phyloP scores from a whole-genome alignment of 2,329 filamentous ascomycete genomes.

The Claviceps spartinae region DNA sequence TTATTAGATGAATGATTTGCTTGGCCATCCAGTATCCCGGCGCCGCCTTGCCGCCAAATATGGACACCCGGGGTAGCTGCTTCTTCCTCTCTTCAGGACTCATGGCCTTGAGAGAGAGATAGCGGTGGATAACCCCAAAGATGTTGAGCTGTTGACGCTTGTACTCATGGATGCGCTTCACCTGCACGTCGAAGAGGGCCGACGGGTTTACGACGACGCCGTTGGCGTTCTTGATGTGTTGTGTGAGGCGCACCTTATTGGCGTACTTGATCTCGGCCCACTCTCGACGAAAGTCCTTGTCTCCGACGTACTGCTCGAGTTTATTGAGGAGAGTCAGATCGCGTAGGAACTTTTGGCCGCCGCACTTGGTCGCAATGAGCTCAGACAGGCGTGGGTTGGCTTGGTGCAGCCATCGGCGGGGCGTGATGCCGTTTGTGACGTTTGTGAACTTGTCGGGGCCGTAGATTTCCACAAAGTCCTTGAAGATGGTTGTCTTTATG shows the following conservation, averaged over 20 bases:
- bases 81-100: constrained; percentile 74
- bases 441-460: constrained; percentile 97
- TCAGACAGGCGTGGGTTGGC: constrained; percentile 88
- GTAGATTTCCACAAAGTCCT: constrained; percentile 92
- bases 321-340: constrained; percentile 79
- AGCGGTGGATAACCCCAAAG: constrained; percentile 92
- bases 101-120: constrained; percentile 79
- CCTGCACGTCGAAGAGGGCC: constrained; percentile 89
- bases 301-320: constrained; percentile 70
- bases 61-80: constrained; percentile 73
- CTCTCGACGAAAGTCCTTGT: constrained; percentile 82
- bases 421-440: constrained; percentile 96
- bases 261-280: constrained; percentile 95
- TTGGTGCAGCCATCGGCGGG: constrained; percentile 91
- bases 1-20: constrained; percentile 94
- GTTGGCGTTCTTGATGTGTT: constrained; percentile 74
- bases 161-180: constrained; percentile 98
- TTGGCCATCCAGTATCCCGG: constrained; percentile 99
- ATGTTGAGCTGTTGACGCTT: constrained; percentile 99
- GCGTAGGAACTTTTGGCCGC: constrained; percentile 72
- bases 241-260: constrained; percentile 86
- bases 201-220: constrained; percentile 75
- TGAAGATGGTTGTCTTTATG: constrained; percentile 99
- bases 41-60: constrained; percentile 95
- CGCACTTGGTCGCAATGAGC: constrained; percentile 80